phyloP scores from a whole-genome alignment of 179 eudicot species.

The Beta lomatogona region DNA sequence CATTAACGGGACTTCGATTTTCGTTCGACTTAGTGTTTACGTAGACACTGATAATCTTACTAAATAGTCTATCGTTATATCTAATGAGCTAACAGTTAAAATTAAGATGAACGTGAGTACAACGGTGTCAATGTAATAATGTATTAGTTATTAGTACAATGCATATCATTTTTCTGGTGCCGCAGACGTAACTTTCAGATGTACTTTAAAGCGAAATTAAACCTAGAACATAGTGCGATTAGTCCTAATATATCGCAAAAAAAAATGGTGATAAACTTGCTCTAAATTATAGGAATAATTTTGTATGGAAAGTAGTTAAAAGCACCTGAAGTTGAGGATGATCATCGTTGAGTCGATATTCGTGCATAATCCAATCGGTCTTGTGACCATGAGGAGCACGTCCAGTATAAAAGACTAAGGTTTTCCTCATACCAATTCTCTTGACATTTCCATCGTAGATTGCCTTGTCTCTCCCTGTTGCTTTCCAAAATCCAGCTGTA shows the following conservation, averaged over 20 bases:
- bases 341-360: conserved; percentile 79
- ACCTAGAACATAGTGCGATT: no score
- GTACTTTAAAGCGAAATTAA: no score
- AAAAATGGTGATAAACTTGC: neutral
- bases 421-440: conserved; percentile 91
- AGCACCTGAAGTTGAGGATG: conserved; percentile 52
- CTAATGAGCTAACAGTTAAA: no score
- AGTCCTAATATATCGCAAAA: no score
- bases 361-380: conserved; percentile 98
- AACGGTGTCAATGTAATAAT: no score
- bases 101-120: no score
- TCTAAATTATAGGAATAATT: no score
- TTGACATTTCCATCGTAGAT: conserved; percentile 53
- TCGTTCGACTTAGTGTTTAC: neutral
- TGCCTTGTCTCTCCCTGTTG: conserved; percentile 88
- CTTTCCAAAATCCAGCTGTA: conserved; percentile 87
- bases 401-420: conserved; percentile 88
- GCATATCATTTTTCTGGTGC: no score
- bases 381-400: conserved; percentile 97
- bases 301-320: neutral
- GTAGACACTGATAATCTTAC: neutral
- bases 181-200: no score
- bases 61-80: no score
- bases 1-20: neutral
- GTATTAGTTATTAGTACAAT: no score